Conservation (phyloP, 164 flowering plant genomes). For the Berberis thunbergii region DNA sequence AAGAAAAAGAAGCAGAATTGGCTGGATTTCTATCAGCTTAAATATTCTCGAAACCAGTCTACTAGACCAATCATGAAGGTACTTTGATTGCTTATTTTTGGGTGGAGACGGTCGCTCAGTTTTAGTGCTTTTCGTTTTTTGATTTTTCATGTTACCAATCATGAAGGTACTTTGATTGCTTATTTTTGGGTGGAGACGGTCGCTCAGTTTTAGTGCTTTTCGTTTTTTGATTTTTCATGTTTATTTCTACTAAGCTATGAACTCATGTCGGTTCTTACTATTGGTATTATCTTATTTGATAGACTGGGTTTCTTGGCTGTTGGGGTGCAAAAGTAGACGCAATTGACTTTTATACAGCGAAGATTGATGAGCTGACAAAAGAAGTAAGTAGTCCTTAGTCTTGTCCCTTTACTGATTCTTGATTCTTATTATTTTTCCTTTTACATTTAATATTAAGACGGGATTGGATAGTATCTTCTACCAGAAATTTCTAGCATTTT, state of each 20-base stretch:
- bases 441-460: too few species aligned
- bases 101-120: too few species aligned
- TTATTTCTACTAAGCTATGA: background rate
- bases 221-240: background rate
- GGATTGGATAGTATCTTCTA: too few species aligned
- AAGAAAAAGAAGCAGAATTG: conserved; percentile 61
- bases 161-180: conserved; percentile 3
- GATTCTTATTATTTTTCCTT: too few species aligned
- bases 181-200: too few species aligned
- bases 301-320: conserved; percentile 77
- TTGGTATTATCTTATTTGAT: background rate
- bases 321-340: conserved; percentile 65
- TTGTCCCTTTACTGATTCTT: background rate
- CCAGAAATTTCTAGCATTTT: too few species aligned
- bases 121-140: too few species aligned
- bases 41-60: conserved; percentile 44
- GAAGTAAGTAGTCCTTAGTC: conserved; percentile 34
- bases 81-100: too few species aligned
- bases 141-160: conserved; percentile 16
- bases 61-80: conserved; percentile 28
- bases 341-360: conserved; percentile 47
- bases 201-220: too few species aligned
- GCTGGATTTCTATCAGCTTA: conserved; percentile 66
- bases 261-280: background rate
- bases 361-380: conserved; percentile 38